phyloP scores from a whole-genome alignment of 192 early-diverging fungal species.

The Backusella luteola region DNA sequence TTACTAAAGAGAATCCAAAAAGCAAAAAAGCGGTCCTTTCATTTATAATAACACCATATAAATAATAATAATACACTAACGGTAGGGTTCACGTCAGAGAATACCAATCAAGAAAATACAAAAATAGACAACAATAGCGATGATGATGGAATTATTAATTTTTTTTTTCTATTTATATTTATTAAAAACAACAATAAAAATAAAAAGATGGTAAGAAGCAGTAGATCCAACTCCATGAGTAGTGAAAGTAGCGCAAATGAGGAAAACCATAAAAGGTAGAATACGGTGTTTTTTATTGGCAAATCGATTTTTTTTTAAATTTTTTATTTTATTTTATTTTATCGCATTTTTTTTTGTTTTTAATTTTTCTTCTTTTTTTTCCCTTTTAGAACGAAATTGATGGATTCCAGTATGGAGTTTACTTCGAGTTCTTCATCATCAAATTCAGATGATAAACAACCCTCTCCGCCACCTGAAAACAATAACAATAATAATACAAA shows the following conservation, averaged over 20 bases:
- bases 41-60: too few relatives aligned
- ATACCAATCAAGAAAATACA: too few relatives aligned
- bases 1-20: too few relatives aligned
- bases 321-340: neutral
- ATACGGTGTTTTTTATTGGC: slow-evolving; percentile 1
- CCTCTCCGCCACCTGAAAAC: neutral
- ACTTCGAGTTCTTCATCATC: neutral
- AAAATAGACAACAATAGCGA: too few relatives aligned
- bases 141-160: neutral
- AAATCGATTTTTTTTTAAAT: neutral
- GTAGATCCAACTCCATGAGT: slow-evolving; percentile 7
- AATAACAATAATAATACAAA: slow-evolving; percentile 19
- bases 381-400: neutral
- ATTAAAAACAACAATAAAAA: neutral
- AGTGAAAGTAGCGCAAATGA: slow-evolving; percentile 3
- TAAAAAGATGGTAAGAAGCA: neutral
- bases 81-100: too few relatives aligned
- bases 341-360: neutral
- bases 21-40: too few relatives aligned
- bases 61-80: too few relatives aligned
- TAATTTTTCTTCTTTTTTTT: neutral
- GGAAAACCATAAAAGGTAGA: slow-evolving; percentile 1
- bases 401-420: neutral
- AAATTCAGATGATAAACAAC: neutral
- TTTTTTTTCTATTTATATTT: neutral